Evolutionary conservation across 441 rosid species (phyloP).

Genomic region (Mallotus repandus): DNA sequence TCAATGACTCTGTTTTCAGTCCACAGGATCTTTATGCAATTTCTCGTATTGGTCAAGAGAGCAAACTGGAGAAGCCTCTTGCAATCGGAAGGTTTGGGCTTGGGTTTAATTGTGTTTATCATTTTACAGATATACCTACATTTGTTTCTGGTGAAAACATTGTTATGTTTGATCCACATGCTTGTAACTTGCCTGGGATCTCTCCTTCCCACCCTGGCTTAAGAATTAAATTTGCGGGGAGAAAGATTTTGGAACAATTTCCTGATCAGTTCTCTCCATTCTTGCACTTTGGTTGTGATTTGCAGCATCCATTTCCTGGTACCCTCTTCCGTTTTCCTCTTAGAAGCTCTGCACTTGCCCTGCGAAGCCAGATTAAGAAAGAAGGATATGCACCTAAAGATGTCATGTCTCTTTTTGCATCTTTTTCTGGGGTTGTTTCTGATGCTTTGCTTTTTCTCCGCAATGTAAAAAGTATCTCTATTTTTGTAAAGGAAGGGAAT

Average conservation of each 20-base stretch:
- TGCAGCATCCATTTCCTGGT: conserved; percentile 82
- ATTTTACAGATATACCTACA: conserved; percentile 92
- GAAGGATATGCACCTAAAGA: conserved; percentile 85
- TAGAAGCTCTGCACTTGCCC: conserved; percentile 70
- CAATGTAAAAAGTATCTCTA: conserved; percentile 73
- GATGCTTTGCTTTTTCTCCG: conserved; percentile 85
- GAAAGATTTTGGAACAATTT: conserved; percentile 93
- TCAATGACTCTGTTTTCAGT: conserved; percentile 93
- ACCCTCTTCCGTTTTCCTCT: conserved; percentile 99
- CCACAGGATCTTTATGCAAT: conserved; percentile 97
- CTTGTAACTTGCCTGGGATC: conserved; percentile 91
- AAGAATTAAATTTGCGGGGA: conserved; percentile 88
- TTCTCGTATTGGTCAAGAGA: conserved; percentile 99
- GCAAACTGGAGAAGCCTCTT: conserved; percentile 96
- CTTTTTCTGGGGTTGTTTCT: conserved; percentile 78
- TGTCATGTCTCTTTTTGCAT: conserved; percentile 81
- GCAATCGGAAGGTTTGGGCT: conserved; percentile 98
- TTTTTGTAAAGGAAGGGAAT: conserved; percentile 83
- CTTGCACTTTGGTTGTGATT: conserved; percentile 94
- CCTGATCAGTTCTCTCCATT: conserved; percentile 98
- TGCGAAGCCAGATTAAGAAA: conserved; percentile 86
- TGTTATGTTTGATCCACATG: conserved; percentile 99
- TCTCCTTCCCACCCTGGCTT: conserved; percentile 98
- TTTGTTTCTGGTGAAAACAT: conserved; percentile 99
- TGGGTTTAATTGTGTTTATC: conserved; percentile 99